phyloP scores from a whole-genome alignment of 192 early-diverging fungal genomes.

The Podila minutissima region DNA sequence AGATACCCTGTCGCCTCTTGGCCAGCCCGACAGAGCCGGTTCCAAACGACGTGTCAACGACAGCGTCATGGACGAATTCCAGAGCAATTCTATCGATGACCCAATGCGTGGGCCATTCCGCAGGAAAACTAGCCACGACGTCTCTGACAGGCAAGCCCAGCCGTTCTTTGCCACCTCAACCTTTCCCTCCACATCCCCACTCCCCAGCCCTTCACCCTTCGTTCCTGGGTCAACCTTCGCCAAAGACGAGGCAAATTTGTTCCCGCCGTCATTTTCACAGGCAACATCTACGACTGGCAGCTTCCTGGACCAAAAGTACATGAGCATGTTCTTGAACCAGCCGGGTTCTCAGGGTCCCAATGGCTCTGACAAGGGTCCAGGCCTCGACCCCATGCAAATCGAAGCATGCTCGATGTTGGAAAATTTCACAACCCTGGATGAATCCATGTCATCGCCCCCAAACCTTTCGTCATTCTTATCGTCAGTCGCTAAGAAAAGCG shows the following conservation, averaged over 20 bases:
- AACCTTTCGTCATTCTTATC: background rate
- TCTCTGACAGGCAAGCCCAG: background rate
- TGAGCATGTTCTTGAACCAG: conserved; percentile 29
- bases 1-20: conserved; percentile 25
- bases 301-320: conserved; percentile 43
- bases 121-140: conserved; percentile 50
- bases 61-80: conserved; percentile 30
- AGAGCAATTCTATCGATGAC: conserved; percentile 16
- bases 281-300: conserved; percentile 9
- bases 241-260: conserved; percentile 16
- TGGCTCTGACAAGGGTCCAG: background rate
- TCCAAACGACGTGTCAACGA: conserved; percentile 34
- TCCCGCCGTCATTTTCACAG: conserved; percentile 20
- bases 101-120: conserved; percentile 35
- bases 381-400: background rate
- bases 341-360: background rate
- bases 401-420: conserved; percentile 33
- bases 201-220: conserved; percentile 25
- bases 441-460: conserved; percentile 33
- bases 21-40: conserved; percentile 23
- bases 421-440: conserved; percentile 32
- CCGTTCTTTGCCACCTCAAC: conserved; percentile 2
- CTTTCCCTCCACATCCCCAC: background rate
- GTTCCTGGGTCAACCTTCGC: conserved; percentile 36
- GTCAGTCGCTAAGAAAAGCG: background rate